These are phyloP conservation scores for Boletus mariae DNA, from an alignment of 1,284 basidiomycete genomes.

Conservation along the genomic window DNA sequence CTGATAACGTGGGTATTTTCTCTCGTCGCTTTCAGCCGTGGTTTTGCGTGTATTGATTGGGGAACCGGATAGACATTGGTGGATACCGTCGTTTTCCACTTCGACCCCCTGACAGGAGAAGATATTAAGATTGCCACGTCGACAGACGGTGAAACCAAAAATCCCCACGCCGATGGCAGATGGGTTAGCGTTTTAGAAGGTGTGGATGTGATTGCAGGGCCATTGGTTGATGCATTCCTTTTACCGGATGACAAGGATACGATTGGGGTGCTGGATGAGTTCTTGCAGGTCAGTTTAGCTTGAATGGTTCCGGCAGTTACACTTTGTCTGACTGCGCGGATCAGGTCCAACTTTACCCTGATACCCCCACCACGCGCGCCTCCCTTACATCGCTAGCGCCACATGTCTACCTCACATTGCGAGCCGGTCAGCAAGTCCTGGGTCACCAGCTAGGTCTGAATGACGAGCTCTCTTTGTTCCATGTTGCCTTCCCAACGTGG, in stretches of 20 bases:
- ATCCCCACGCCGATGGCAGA: slow-evolving; percentile 3
- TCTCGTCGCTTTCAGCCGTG: neutral
- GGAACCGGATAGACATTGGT: slow-evolving; percentile 36
- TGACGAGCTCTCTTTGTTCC: slow-evolving; percentile 42
- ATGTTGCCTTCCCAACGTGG: slow-evolving; percentile 65
- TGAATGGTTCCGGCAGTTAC: neutral
- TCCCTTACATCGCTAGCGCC: slow-evolving; percentile 44
- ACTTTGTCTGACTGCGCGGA: neutral
- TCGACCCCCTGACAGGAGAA: slow-evolving; percentile 76
- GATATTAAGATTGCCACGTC: slow-evolving; percentile 38
- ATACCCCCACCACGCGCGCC: slow-evolving; percentile 41
- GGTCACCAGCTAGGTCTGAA: slow-evolving; percentile 53
- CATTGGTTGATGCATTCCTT: slow-evolving; percentile 56
- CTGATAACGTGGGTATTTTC: slow-evolving; percentile 52
- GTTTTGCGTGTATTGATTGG: slow-evolving; percentile 11
- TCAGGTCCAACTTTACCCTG: slow-evolving; percentile 64
- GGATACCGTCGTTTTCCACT: slow-evolving; percentile 73
- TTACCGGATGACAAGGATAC: slow-evolving; percentile 45
- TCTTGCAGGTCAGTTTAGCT: slow-evolving; percentile 46
- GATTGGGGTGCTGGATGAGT: slow-evolving; percentile 65
- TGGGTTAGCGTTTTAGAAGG: slow-evolving; percentile 44
- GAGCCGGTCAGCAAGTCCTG: slow-evolving; percentile 45
- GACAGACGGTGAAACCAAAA: neutral
- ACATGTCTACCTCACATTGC: slow-evolving; percentile 54
- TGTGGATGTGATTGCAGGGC: slow-evolving; percentile 54